Evolutionary conservation across 1,139 yeast genomes (phyloP).

Genomic region (Meyerozyma sp.): DNA sequence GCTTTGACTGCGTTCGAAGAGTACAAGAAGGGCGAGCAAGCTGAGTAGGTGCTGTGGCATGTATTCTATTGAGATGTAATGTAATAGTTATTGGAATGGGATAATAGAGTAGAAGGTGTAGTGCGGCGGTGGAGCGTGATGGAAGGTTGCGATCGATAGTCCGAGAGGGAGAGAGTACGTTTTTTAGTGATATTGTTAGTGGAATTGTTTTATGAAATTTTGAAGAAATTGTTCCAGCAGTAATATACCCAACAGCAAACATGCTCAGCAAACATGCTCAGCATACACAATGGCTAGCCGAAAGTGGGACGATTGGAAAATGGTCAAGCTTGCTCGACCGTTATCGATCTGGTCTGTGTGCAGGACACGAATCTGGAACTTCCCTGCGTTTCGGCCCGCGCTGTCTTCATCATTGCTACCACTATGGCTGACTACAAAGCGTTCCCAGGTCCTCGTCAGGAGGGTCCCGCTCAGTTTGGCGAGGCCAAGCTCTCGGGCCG

Average conservation of each 20-base stretch:
- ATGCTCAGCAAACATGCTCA: too few relatives aligned
- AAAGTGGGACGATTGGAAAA: too few relatives aligned
- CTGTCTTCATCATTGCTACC: not conserved
- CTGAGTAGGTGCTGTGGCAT: constrained; percentile 12
- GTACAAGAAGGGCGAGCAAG: constrained; percentile 54
- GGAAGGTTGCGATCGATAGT: too few relatives aligned
- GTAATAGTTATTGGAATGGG: constrained; percentile 1
- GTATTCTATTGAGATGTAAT: constrained; percentile 1
- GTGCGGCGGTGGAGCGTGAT: not conserved
- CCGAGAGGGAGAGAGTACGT: too few relatives aligned
- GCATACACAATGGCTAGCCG: too few relatives aligned
- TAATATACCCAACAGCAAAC: too few relatives aligned
- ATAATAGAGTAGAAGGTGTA: not conserved
- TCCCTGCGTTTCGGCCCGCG: not conserved
- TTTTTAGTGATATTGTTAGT: too few relatives aligned
- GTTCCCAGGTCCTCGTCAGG: constrained; percentile 1
- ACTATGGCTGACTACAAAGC: not conserved
- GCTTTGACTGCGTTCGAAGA: constrained; percentile 92
- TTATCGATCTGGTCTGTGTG: not conserved
- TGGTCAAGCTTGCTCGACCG: too few relatives aligned
- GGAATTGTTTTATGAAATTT: too few relatives aligned
- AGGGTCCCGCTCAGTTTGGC: not conserved
- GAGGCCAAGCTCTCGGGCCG: constrained; percentile 48
- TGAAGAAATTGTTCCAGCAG: too few relatives aligned
- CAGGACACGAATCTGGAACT: not conserved